Evolutionary conservation across 2,329 filamentous ascomycete genomes (phyloP).

Genomic region (Leptographium lundbergii): DNA sequence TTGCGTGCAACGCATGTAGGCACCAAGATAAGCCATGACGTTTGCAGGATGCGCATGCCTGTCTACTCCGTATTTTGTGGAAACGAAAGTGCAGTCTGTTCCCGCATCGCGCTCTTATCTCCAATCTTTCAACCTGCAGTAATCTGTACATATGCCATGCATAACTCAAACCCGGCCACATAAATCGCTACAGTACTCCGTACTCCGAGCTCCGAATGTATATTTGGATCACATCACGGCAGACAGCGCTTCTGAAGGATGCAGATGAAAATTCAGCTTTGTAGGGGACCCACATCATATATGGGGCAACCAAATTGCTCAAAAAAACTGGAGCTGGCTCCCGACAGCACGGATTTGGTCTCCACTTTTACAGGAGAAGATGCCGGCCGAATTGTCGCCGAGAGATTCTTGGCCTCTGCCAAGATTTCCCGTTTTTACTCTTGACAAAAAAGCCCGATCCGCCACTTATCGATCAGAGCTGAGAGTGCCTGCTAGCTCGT

Average conservation of each 20-base stretch:
- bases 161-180: neutral
- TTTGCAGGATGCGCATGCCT: neutral
- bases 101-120: neutral
- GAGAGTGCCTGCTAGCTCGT: neutral
- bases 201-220: too few relatives aligned
- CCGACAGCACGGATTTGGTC: neutral
- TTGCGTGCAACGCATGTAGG: neutral
- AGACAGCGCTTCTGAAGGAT: too few relatives aligned
- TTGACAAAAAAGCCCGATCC: neutral
- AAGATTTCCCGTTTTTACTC: neutral
- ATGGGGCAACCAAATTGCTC: neutral
- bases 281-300: neutral
- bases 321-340: neutral
- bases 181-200: neutral
- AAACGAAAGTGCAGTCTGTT: too few relatives aligned
- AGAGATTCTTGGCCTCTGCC: neutral
- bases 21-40: neutral
- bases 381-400: neutral
- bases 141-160: too few relatives aligned
- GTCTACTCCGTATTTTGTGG: neutral
- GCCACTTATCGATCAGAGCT: neutral
- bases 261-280: neutral
- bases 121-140: too few relatives aligned
- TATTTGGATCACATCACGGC: too few relatives aligned
- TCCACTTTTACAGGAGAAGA: neutral